Base-by-base conservation (phyloP, 805 yeast species). In the Yamadazyma kitorensis region DNA sequence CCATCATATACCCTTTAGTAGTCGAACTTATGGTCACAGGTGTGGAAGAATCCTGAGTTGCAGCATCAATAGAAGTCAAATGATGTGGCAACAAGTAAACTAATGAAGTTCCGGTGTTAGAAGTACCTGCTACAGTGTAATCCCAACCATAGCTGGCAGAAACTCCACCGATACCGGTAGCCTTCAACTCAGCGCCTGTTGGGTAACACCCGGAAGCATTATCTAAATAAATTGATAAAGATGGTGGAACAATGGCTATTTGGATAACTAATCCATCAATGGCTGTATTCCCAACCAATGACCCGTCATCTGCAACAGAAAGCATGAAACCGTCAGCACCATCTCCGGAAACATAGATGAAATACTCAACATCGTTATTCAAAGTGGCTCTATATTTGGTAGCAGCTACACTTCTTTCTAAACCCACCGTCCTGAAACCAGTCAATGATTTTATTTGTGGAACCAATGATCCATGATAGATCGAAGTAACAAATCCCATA, bases 401-500 rank as follows among this genome's bases (percentile, higher is more conserved):
- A n/a, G 70, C 52, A 31, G 57, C 59, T 34, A 67, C 37, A 41
- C 68, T 52, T 6, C 42, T 26, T 38, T 52, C 60, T 27, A 37
- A 33, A n/a, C 41, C 37, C 17, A 59, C 39, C 4, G 39, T 26
- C 9, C 31, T 13, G 17, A 58, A 17, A 10, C 61, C 61, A 29
- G 43, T 36, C 15, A 48, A 34, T 4, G 58, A 43, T 31, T 48
- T 51, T 26, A 58, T 41, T 37, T 57, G 52, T 1, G 87, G 83
- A 22, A 67, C 65, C 44, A 79, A 57, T 39, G 64, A 58, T 22
- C 68, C 68, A 49, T 53, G 47, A 36, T 71, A 68, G 43, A 80
- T 57, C 17, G 79, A 85, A 18, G 95, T 82, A n/a, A 84, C 74
- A 40, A 84, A 77, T 3, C 95, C 96, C 74, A 71, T 70, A 33